Conservation (phyloP, 2,329 filamentous ascomycete genomes). For the Plenodomus lindquistii region DNA sequence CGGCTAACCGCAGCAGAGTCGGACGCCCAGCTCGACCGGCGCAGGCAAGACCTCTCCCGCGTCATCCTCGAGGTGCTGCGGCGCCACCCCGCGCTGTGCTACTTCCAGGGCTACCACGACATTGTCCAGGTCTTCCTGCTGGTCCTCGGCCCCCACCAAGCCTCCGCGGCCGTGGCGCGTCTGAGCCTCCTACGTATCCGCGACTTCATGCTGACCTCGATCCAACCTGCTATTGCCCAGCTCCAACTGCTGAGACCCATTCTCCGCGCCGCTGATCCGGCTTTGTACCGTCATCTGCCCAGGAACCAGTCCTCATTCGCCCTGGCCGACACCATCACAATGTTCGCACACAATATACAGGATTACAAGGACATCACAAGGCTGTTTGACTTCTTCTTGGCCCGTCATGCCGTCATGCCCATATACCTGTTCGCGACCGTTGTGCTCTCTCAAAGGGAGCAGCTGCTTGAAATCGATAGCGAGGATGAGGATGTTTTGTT, state of each 20-base stretch:
- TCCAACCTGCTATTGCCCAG: conserved; percentile 80
- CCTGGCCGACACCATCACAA: conserved; percentile 86
- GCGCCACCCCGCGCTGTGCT: conserved; percentile 79
- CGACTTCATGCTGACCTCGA: conserved; percentile 94
- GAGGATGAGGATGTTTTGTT: conserved; percentile 87
- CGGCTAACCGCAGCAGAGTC: conserved; percentile 62
- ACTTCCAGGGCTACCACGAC: conserved; percentile 99
- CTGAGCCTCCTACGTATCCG: conserved; percentile 88
- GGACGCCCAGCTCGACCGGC: conserved; percentile 67
- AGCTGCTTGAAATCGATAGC: conserved; percentile 80
- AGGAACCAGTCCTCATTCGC: conserved; percentile 87
- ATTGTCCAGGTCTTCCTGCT: conserved; percentile 95
- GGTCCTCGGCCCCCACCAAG: conserved; percentile 69
- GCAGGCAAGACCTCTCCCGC: conserved; percentile 76
- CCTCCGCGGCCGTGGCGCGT: conserved; percentile 70
- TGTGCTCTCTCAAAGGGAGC: conserved; percentile 75
- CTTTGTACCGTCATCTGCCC: conserved; percentile 74
- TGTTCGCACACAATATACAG: conserved; percentile 96
- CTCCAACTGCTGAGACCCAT: conserved; percentile 86
- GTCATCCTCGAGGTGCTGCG: conserved; percentile 83
- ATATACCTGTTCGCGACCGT: conserved; percentile 84
- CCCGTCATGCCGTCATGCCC: conserved; percentile 82
- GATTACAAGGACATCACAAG: conserved; percentile 86
- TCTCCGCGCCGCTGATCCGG: conserved; percentile 70
- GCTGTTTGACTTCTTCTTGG: conserved; percentile 89